phyloP scores from a whole-genome alignment of 169 alveolate species.

The Amoebophrya sp. region DNA sequence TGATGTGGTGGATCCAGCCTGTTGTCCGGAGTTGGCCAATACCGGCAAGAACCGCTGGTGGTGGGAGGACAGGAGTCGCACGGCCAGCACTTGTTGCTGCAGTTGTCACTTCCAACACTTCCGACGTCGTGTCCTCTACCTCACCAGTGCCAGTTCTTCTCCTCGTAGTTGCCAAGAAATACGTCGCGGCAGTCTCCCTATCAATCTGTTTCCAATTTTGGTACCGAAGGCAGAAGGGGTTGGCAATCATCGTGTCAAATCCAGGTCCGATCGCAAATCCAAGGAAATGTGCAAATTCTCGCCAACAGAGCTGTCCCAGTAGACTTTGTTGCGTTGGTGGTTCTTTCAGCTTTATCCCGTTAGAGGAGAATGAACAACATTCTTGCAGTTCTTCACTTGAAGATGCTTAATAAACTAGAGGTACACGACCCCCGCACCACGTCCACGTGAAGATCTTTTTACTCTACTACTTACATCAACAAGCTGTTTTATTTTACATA shows the following conservation, averaged over 20 bases:
- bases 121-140: not conserved
- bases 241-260: not conserved
- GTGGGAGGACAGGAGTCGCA: not conserved
- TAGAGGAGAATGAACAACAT: no score
- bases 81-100: not conserved
- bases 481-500: no score
- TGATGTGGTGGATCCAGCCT: slow-evolving; percentile 22
- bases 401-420: not conserved
- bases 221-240: not conserved
- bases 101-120: not conserved
- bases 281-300: not conserved
- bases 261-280: not conserved
- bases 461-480: no score
- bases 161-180: no score
- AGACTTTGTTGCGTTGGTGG: not conserved
- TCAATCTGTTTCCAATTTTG: not conserved
- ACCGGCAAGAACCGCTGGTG: not conserved
- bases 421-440: not conserved
- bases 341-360: not conserved
- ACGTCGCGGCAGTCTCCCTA: no score
- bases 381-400: no score
- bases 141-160: not conserved
- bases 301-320: not conserved
- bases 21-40: not conserved
- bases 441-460: no score